Evolutionary conservation across 495 filamentous ascomycete species (phyloP).

Genomic region (Chaetomidium leptoderma): DNA sequence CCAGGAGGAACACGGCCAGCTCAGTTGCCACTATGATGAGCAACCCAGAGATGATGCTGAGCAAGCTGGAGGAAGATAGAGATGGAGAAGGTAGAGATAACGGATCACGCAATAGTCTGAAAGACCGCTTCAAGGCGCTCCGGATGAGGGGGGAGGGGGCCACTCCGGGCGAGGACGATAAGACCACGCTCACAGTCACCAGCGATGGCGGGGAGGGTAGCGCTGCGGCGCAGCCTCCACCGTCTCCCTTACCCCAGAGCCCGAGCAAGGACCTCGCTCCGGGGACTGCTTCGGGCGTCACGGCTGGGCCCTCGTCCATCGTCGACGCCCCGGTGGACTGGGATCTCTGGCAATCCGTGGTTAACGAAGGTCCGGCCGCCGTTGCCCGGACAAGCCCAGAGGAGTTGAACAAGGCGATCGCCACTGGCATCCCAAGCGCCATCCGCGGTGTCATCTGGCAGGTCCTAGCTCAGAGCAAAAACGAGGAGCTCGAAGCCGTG

Average conservation of each 20-base stretch:
- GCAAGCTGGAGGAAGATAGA: conserved; percentile 63
- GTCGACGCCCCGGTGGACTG: conserved; percentile 77
- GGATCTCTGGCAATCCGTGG: conserved; percentile 96
- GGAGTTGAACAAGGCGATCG: conserved; percentile 84
- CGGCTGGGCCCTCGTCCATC: conserved; percentile 62
- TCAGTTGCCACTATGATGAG: conserved; percentile 71
- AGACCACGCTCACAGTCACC: conserved; percentile 42
- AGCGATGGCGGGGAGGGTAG: conserved; percentile 50
- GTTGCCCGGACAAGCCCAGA: conserved; percentile 79
- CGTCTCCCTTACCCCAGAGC: conserved; percentile 48
- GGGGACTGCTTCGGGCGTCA: conserved; percentile 74
- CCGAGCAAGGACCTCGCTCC: conserved; percentile 62
- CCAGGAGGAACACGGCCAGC: conserved; percentile 64
- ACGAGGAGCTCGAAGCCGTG: conserved; percentile 79
- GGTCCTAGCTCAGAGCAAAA: conserved; percentile 89
- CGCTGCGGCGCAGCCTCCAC: conserved; percentile 37
- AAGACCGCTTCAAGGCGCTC: conserved; percentile 81
- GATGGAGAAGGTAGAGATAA: conserved; percentile 46
- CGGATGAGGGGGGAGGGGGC: conserved; percentile 75
- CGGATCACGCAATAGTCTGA: conserved; percentile 62
- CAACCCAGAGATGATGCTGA: conserved; percentile 68
- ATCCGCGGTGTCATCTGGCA: conserved; percentile 98
- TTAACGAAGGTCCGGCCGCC: conserved; percentile 85
- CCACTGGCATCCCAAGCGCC: conserved; percentile 87
- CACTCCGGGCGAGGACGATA: conserved; percentile 47